Conservation (phyloP, 495 filamentous ascomycete species). For the Astrothelium subdiscretum region DNA sequence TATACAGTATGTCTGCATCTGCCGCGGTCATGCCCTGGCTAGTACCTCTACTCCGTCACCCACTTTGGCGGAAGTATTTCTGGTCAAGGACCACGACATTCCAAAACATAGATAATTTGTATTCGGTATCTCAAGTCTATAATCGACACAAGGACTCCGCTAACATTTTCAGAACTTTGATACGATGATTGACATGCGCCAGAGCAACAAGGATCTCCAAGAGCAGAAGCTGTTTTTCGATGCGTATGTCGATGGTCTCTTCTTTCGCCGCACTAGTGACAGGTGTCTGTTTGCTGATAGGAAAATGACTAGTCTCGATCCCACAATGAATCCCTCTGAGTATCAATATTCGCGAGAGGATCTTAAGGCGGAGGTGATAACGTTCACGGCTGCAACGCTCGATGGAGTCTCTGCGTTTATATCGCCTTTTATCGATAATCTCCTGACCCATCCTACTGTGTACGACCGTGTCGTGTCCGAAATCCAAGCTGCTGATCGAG, state of each 20-base stretch:
- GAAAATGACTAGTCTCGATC: background rate
- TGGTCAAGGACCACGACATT: background rate
- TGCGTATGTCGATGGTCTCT: background rate
- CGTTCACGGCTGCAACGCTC: slow-evolving; percentile 7
- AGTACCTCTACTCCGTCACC: background rate
- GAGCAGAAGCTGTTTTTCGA: background rate
- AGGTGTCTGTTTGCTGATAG: background rate
- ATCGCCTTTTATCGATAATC: slow-evolving; percentile 9
- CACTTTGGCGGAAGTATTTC: background rate
- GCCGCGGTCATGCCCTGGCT: background rate
- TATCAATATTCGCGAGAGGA: background rate
- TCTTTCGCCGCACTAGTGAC: background rate
- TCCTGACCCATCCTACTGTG: slow-evolving; percentile 5
- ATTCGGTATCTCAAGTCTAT: background rate
- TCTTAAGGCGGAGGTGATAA: background rate
- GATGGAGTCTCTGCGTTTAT: slow-evolving; percentile 13
- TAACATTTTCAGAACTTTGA: background rate
- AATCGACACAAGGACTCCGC: background rate
- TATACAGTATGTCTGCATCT: background rate
- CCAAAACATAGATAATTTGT: background rate
- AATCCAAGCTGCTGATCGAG: background rate
- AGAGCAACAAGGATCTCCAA: background rate
- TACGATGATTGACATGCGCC: background rate
- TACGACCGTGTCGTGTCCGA: background rate
- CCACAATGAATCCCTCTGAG: background rate